phyloP scores from a whole-genome alignment of 75 land plant species.

The Selaginella tamariscina region DNA sequence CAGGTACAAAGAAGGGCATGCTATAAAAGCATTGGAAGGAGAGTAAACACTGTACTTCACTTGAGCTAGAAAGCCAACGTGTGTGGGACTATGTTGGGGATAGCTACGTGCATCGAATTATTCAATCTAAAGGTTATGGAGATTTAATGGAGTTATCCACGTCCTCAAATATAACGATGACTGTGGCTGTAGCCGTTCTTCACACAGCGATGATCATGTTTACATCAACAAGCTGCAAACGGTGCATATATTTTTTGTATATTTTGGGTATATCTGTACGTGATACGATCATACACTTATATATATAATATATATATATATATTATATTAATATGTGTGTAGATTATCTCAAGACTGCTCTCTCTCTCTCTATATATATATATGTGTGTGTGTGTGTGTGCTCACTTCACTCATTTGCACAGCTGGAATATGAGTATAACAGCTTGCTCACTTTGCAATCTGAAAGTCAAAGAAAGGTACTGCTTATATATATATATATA shows the following conservation, averaged over 20 bases:
- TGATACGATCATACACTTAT: neutral
- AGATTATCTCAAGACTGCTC: neutral
- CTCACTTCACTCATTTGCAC: neutral
- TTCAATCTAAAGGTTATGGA: neutral
- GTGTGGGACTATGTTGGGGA: slow-evolving; percentile 13
- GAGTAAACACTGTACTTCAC: neutral
- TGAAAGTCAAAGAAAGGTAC: slow-evolving; percentile 7
- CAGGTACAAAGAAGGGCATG: slow-evolving; percentile 6
- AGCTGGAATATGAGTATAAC: slow-evolving; percentile 1
- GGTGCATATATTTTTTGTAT: neutral
- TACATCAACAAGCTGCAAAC: neutral
- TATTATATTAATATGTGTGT: too few relatives aligned
- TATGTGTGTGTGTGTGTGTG: neutral
- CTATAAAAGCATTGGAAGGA: slow-evolving; percentile 10
- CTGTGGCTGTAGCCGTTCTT: neutral
- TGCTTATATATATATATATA: neutral
- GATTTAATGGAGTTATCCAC: neutral
- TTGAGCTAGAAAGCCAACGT: neutral
- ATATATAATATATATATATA: too few relatives aligned
- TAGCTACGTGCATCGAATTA: slow-evolving; percentile 7
- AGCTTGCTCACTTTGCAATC: neutral
- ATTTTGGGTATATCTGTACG: neutral
- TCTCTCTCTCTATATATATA: neutral
- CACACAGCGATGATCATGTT: neutral
- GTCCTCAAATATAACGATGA: neutral